These are phyloP conservation scores for Macrolepiota dolichaula DNA, from an alignment of 768 basidiomycete species.

Conservation along the genomic window DNA sequence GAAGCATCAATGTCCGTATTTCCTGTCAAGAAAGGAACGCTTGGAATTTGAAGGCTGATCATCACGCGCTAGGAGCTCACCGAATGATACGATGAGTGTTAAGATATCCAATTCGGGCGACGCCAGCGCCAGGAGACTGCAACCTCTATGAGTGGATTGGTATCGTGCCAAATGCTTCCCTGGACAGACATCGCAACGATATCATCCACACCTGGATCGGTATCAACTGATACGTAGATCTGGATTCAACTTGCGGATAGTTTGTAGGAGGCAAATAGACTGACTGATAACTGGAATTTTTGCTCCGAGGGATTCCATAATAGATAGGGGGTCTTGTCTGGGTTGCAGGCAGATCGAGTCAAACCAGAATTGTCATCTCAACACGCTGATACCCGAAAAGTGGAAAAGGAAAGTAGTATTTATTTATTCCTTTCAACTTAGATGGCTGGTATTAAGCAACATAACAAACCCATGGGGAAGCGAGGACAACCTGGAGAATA, in stretches of 20 bases:
- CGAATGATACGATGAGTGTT: slow-evolving; percentile 74
- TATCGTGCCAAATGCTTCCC: neutral
- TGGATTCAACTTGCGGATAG: neutral
- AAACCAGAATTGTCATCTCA: neutral
- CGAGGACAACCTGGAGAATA: neutral
- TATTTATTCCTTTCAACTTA: neutral
- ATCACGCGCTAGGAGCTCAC: slow-evolving; percentile 34
- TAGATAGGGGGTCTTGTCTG: neutral
- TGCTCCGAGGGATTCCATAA: slow-evolving; percentile 5
- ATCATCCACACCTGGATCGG: slow-evolving; percentile 87
- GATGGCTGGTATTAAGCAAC: neutral
- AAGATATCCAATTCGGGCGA: slow-evolving; percentile 83
- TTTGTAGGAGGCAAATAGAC: slow-evolving; percentile 16
- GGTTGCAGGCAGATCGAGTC: no score
- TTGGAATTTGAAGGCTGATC: neutral
- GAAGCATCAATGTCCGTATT: slow-evolving; percentile 66
- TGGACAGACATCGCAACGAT: slow-evolving; percentile 64
- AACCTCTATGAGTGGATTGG: neutral
- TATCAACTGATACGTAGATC: slow-evolving; percentile 53
- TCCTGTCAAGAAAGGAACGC: slow-evolving; percentile 35
- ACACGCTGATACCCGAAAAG: neutral
- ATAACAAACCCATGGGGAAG: neutral
- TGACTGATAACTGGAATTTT: slow-evolving; percentile 67
- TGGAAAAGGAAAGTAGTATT: neutral
- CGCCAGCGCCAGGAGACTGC: slow-evolving; percentile 71